These are phyloP conservation scores for Metarhizium humberi DNA, from an alignment of 2,329 filamentous ascomycete species.

Conservation along the genomic window DNA sequence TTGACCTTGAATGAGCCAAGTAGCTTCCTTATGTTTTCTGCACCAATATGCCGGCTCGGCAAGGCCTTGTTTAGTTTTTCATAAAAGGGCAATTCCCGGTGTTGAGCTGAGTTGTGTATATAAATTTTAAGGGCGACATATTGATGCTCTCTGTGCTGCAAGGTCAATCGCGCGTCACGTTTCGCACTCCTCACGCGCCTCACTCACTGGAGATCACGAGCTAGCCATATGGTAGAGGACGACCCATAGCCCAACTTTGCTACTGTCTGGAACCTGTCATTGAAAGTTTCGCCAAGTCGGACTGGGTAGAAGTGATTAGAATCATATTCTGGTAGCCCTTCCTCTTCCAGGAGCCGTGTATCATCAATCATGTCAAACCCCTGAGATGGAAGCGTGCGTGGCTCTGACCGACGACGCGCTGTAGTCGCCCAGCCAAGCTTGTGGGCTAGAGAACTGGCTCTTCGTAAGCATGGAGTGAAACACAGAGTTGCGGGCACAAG, in stretches of 20 bases:
- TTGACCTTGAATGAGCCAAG: neutral
- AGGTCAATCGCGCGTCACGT: conserved; percentile 2
- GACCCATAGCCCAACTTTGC: conserved; percentile 31
- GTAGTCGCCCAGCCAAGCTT: neutral
- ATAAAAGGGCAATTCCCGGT: conserved; percentile 16
- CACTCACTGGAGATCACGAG: conserved; percentile 22
- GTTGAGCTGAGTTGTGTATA: conserved; percentile 12
- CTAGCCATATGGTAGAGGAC: conserved; percentile 34
- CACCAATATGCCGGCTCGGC: neutral
- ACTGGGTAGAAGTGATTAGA: conserved; percentile 27
- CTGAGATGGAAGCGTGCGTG: conserved; percentile 8
- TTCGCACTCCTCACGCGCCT: neutral
- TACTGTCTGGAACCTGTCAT: conserved; percentile 24
- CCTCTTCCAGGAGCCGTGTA: conserved; percentile 25
- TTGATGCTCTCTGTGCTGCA: conserved; percentile 5
- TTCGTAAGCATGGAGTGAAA: neutral
- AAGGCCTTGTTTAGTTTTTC: conserved; percentile 7
- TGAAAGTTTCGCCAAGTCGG: conserved; percentile 26
- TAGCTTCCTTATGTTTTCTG: neutral
- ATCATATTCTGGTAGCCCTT: conserved; percentile 24
- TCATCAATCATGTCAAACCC: conserved; percentile 11
- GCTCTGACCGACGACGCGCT: conserved; percentile 3
- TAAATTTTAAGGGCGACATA: conserved; percentile 25
- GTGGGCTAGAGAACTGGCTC: neutral
- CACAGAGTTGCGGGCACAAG: neutral